Percentiles rank a stretch among this genome's conserved stretches.
Evolutionary conservation across 169 alveolate species (phyloP).

Genomic region (Besnoitia besnoiti): DNA sequence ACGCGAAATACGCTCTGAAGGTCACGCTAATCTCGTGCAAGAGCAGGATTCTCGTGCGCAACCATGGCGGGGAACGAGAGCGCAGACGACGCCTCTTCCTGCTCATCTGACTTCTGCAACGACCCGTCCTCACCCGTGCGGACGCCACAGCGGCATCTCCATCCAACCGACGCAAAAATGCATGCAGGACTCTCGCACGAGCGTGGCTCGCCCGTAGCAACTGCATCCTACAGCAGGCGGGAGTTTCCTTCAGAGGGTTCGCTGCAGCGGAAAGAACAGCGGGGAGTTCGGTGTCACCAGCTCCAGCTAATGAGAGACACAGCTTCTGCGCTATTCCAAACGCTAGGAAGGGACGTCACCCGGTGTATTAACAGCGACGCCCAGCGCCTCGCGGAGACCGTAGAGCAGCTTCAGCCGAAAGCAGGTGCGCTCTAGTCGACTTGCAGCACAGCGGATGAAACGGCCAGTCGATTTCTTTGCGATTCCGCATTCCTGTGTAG

Average conservation of each 20-base stretch:
- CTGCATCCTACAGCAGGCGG: background rate
- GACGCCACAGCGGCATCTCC: background rate
- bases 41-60: no score
- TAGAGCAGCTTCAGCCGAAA: slow-evolving; percentile 31
- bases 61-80: no score
- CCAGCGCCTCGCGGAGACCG: background rate
- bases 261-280: background rate
- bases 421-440: slow-evolving; percentile 15
- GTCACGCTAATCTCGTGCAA: no score
- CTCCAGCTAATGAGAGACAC: background rate
- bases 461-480: no score
- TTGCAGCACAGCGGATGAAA: background rate
- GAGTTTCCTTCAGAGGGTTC: background rate
- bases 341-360: background rate
- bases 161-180: background rate
- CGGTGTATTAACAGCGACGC: background rate
- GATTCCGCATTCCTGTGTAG: background rate
- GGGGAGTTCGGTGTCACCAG: background rate
- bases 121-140: background rate
- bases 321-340: background rate
- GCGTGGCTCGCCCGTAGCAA: background rate
- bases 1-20: no score
- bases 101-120: background rate
- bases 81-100: no score
- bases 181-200: background rate